A percentile compares a stretch with the other conserved stretches of the same genome.
phyloP scores from a whole-genome alignment of 176 grass and related monocot genomes.

The Triticum urartu region DNA sequence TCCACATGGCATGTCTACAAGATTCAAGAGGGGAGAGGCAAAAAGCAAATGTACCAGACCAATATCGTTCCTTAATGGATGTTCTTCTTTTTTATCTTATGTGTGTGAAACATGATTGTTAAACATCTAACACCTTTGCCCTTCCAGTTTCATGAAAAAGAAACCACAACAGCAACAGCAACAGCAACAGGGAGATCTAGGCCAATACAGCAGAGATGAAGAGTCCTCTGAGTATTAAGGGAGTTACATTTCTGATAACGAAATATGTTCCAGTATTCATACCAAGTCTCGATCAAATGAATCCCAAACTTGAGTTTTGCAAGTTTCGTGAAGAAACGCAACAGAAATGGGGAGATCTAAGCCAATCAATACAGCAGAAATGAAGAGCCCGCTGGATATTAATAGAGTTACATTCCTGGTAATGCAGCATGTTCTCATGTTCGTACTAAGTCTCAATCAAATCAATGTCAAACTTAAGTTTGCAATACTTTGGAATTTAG shows the following conservation, averaged over 20 bases:
- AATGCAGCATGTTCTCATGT: background rate
- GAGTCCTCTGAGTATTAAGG: background rate
- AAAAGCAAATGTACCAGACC: background rate
- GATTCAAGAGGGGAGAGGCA: background rate
- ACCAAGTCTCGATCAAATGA: background rate
- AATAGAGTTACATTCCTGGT: background rate
- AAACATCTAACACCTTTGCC: background rate
- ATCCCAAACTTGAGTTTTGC: background rate
- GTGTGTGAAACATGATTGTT: background rate
- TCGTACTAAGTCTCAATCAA: background rate
- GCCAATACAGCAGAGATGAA: background rate
- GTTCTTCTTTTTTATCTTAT: background rate
- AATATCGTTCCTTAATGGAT: background rate
- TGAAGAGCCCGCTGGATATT: background rate
- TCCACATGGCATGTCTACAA: background rate
- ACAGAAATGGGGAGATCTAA: background rate
- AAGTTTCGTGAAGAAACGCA: background rate
- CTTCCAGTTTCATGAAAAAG: background rate
- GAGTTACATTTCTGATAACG: slow-evolving; percentile 1
- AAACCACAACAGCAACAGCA: background rate
- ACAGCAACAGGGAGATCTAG: background rate
- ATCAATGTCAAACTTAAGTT: background rate
- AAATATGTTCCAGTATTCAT: background rate
- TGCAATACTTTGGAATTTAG: background rate
- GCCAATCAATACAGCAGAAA: background rate